Conservation (phyloP, 257 asterid genomes). For the Plectranthus barbatus region DNA sequence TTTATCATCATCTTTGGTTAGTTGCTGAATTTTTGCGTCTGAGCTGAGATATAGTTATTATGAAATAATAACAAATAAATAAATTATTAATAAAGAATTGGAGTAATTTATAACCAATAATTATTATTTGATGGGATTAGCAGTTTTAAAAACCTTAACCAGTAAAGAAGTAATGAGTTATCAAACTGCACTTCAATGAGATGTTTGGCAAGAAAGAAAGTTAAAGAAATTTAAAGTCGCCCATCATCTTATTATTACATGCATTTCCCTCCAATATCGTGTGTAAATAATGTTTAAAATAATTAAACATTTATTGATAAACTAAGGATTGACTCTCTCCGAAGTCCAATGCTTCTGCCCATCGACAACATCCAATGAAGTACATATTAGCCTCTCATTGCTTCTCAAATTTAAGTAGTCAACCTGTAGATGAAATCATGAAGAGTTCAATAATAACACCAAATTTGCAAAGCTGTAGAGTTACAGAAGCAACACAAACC, state of each 20-base stretch:
- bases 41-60: too few species aligned
- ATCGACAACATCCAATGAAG: slow-evolving; percentile 22
- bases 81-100: too few species aligned
- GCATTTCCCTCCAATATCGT: neutral
- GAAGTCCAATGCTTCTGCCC: slow-evolving; percentile 57
- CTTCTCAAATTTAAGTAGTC: slow-evolving; percentile 82
- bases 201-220: neutral
- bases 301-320: neutral
- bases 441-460: too few species aligned
- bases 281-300: neutral
- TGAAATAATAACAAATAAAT: too few species aligned
- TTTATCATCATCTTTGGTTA: too few species aligned
- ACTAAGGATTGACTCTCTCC: slow-evolving; percentile 49
- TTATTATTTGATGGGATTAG: too few species aligned
- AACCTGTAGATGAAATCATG: slow-evolving; percentile 39
- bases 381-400: slow-evolving; percentile 53
- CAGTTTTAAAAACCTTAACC: too few species aligned
- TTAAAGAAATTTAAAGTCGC: neutral
- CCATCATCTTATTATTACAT: neutral
- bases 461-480: too few species aligned
- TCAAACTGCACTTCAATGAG: too few species aligned
- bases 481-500: neutral
- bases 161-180: too few species aligned
- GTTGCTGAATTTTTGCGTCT: too few species aligned
- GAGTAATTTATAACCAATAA: too few species aligned